Percentiles rank a stretch among this genome's conserved stretches.
phyloP scores from a whole-genome alignment of 2,329 filamentous ascomycete species.

The Diplodia intermedia region DNA sequence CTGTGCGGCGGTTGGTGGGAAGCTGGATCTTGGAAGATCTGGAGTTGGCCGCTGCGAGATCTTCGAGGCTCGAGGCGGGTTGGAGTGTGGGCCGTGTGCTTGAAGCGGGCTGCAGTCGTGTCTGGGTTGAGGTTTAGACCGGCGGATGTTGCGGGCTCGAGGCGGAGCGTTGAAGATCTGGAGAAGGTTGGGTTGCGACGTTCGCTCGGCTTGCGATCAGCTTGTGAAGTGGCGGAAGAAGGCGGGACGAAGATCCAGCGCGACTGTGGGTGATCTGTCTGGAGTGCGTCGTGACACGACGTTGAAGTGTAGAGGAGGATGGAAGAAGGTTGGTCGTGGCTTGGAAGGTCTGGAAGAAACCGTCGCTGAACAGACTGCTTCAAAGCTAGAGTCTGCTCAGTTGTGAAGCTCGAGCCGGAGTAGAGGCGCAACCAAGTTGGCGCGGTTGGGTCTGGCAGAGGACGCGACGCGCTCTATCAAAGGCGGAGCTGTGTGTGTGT shows the following conservation, averaged over 20 bases:
- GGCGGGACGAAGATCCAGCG: background rate
- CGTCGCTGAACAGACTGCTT: background rate
- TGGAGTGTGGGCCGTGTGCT: background rate
- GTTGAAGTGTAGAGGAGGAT: background rate
- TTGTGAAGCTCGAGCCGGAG: background rate
- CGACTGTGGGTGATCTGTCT: background rate
- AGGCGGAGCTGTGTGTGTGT: background rate
- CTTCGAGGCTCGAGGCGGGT: background rate
- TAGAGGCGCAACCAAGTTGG: background rate
- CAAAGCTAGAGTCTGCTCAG: background rate
- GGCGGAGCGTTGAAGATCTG: background rate
- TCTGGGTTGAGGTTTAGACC: background rate
- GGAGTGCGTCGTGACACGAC: background rate
- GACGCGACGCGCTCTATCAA: background rate
- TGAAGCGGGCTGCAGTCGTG: background rate
- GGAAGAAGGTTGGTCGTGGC: background rate
- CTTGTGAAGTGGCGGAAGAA: rapidly evolving
- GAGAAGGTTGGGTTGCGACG: background rate
- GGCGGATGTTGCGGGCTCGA: background rate
- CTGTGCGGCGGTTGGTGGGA: background rate
- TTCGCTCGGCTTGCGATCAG: background rate
- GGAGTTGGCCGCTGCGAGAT: background rate
- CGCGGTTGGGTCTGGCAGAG: background rate
- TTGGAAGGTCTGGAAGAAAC: background rate
- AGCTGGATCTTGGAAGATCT: background rate